Conservation (phyloP, 1,139 yeast species). For the Kodamaea fungicola region DNA sequence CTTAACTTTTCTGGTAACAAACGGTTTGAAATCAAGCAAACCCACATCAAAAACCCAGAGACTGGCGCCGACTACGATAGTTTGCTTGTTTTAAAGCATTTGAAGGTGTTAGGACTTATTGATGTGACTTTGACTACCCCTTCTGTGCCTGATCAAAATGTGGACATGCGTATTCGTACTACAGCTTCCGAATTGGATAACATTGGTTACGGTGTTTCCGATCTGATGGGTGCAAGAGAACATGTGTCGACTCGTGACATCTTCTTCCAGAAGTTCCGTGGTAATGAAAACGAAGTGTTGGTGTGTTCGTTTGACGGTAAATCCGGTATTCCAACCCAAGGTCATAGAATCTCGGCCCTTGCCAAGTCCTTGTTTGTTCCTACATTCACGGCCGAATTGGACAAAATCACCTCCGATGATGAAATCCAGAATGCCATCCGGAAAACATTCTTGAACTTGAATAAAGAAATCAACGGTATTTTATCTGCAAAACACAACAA, state of each 20-base stretch:
- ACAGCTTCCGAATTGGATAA: constrained; percentile 81
- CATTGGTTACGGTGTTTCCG: constrained; percentile 89
- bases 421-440: constrained; percentile 66
- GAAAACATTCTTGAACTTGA: constrained; percentile 73
- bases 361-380: constrained; percentile 71
- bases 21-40: constrained; percentile 79
- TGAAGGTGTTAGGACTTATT: constrained; percentile 81
- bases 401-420: constrained; percentile 41
- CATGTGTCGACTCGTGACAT: constrained; percentile 76
- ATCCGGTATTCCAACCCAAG: constrained; percentile 50
- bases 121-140: constrained; percentile 89
- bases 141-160: constrained; percentile 83
- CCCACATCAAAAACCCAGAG: constrained; percentile 47
- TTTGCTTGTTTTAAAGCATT: constrained; percentile 66
- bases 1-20: constrained; percentile 91
- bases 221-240: constrained; percentile 69
- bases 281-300: constrained; percentile 67
- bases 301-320: constrained; percentile 89
- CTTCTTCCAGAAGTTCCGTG: constrained; percentile 84
- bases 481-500: constrained; percentile 35
- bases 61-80: constrained; percentile 64
- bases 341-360: constrained; percentile 69
- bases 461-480: constrained; percentile 65
- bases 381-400: constrained; percentile 61
- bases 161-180: constrained; percentile 83